Conservation (phyloP, 257 asterid species). For the Ilex aquifolium region DNA sequence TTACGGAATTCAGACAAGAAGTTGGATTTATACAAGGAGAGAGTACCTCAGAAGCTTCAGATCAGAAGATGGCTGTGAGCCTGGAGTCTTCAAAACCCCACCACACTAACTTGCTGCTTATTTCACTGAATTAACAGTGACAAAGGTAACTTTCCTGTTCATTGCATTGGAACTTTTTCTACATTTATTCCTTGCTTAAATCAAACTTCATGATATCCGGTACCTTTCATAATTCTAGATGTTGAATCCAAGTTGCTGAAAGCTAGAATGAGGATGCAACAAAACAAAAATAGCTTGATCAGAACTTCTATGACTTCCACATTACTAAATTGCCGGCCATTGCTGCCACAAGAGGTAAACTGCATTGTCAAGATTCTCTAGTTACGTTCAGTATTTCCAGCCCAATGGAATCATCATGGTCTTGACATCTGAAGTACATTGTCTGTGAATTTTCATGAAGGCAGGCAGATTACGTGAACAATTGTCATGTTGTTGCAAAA, state of each 20-base stretch:
- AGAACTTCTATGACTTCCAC: conserved; percentile 79
- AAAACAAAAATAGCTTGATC: conserved; percentile 81
- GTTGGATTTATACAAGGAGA: no score
- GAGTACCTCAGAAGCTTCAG: no score
- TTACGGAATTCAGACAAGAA: no score
- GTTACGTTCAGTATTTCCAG: no score
- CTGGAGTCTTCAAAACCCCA: no score
- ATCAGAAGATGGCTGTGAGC: no score
- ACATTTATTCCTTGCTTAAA: neutral
- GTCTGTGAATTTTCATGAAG: no score
- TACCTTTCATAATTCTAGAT: conserved; percentile 32
- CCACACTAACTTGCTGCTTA: no score
- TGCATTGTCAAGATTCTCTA: neutral
- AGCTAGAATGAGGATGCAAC: conserved; percentile 92
- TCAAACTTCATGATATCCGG: neutral
- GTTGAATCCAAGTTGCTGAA: conserved; percentile 76
- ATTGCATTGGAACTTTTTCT: neutral
- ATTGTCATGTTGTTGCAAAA: neutral
- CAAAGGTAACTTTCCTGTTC: conserved; percentile 49
- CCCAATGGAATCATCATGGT: no score
- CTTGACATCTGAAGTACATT: no score
- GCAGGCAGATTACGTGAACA: neutral
- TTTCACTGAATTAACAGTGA: conserved; percentile 2
- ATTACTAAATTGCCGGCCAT: conserved; percentile 87
- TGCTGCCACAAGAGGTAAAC: conserved; percentile 89